phyloP scores from a whole-genome alignment of 768 basidiomycete species.

The Nidularia sp. region DNA sequence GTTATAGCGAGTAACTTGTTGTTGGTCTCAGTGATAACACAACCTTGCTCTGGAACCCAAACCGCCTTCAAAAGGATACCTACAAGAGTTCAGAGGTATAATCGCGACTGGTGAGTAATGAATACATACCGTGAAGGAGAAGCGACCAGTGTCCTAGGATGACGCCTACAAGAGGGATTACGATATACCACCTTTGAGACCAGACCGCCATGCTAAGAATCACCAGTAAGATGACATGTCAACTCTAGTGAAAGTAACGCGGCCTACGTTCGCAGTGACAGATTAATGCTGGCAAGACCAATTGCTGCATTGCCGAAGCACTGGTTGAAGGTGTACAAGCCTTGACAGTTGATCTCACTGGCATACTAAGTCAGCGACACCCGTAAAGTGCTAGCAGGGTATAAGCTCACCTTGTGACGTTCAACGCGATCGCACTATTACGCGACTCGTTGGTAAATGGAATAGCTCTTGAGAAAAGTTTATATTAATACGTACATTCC shows the following conservation, averaged over 20 bases:
- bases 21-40: slow-evolving; percentile 56
- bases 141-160: slow-evolving; percentile 74
- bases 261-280: slow-evolving; percentile 63
- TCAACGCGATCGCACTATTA: slow-evolving; percentile 49
- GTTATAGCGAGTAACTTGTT: slow-evolving; percentile 57
- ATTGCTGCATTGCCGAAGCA: slow-evolving; percentile 61
- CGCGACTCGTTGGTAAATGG: slow-evolving; percentile 3
- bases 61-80: slow-evolving; percentile 57
- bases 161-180: slow-evolving; percentile 44
- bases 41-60: slow-evolving; percentile 47
- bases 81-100: slow-evolving; percentile 12
- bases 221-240: not conserved
- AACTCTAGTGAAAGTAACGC: not conserved
- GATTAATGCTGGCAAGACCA: slow-evolving; percentile 68
- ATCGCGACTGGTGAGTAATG: not conserved
- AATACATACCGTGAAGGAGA: slow-evolving; percentile 52
- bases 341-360: slow-evolving; percentile 60
- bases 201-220: slow-evolving; percentile 62
- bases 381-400: not conserved
- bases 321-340: slow-evolving; percentile 65
- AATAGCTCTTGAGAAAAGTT: not conserved
- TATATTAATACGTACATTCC: slow-evolving; percentile 51
- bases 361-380: slow-evolving; percentile 1
- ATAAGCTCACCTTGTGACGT: slow-evolving; percentile 44
- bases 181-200: slow-evolving; percentile 53